Base-by-base conservation (phyloP, 495 filamentous ascomycete genomes). In the Neurospora africana region DNA sequence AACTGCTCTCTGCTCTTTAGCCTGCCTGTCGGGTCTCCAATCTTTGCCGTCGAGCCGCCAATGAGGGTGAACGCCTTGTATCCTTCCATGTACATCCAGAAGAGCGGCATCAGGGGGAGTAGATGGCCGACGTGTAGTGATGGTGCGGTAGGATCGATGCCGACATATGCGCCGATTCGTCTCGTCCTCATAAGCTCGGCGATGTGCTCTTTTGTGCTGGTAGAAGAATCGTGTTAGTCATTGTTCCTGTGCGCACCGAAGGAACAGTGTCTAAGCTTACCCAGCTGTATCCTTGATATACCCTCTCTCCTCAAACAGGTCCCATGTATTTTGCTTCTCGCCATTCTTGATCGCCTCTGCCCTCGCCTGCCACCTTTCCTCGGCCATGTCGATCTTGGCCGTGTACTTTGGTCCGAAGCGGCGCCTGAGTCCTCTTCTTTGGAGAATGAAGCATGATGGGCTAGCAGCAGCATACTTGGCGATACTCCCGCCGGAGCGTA, bases 41-140 rank as follows among this genome's bases (percentile, higher is more conserved):
- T 86, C 75, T 89, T 90, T 43, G 90, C 90, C 1, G 95, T 99
- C 9, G 93, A 88, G 71, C 93, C 93, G 35, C 95, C 95, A 72
- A 98, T 85, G 73, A 99, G 80, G 68, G 90, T 91, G 30, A 91
- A 86, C 17, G 92, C 85, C 38, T 87, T 84, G 74, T 91, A 90
- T 17, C 95, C 95, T 81, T 94, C 88, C 44, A 97, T 83, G 78
- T 95, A 96, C 84, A 93, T 91, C 92, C 95, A 98, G 72, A 93
- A 95, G 36, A 98, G 81, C 1, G 93, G 89, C 95, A 99, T 98
- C 53, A 98, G 86, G 10, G 95, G 95, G 11, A 98, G 82, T 71
- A 99, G 88, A 80, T 99, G 94, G 38, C 95, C 95, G 70, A 98
- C 84, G 79, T 99, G 95, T 74, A 98, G 83, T 5, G 94, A 97